Evolutionary conservation across 2,329 filamentous ascomycete genomes (phyloP), one percentile per base, ranked within the genome.

Genomic region (Iodosphaeria phyllophila): DNA sequence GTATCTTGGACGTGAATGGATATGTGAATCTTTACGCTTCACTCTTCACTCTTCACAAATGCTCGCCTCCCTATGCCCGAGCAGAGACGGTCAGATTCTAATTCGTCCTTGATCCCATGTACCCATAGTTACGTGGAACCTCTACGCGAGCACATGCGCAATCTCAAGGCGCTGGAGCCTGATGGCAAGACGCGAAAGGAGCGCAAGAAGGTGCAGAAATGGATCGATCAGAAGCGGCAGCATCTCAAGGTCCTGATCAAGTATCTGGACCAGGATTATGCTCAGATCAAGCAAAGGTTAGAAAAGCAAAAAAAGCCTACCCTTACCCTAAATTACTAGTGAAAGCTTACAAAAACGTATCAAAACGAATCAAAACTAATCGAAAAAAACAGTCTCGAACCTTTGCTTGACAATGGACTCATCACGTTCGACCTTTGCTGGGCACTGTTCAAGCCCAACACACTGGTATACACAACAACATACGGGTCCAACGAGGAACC

Each of bases 361-460:
- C n/a, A n/a, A n/a, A n/a, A n/a, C n/a, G n/a, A n/a, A n/a, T n/a
- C n/a, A n/a, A n/a, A n/a, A n/a, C 7, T 18, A 10, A 18, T 13
- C 10, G n/a, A 7, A 6, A 13, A 12, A 23, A 18, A 23, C 46
- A 77, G 74, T 2, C 59, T 92, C 0, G 74, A 83, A 35, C 77
- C 80, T 0, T 68, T 92, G 50, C 56, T 92, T 2, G 66, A 82
- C 33, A 76, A 74, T 16, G 79, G 80, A 6, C 70, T 82, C 22
- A 91, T 92, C 43, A 91, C 80, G 0, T 92, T 84, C 37, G 80
- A 92, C 29, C 60, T 91, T 3, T 55, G 91, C 1, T 92, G 83
- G 83, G 80, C 82, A 0, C 52, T 92, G 4, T 91, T 77, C 63
- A 91, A 89, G 41, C 83, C 83, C 0, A 78, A 82, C 38, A 82